Evolutionary conservation across 306 rosid species (phyloP).

Genomic region (Castanospermum australe): DNA sequence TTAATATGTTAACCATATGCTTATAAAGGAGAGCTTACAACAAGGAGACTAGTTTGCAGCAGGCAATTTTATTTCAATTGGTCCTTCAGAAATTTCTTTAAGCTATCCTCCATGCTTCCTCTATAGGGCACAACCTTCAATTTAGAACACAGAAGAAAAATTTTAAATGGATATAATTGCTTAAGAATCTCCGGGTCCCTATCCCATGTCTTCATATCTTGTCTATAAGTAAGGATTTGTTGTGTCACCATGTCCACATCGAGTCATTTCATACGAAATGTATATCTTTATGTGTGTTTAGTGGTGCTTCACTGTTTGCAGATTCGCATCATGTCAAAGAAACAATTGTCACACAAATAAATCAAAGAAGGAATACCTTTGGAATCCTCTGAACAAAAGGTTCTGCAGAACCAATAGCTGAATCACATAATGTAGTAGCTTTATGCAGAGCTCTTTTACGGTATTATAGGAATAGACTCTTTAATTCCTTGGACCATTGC

Average conservation of each 20-base stretch:
- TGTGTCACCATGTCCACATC: background rate
- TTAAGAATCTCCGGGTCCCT: conserved; percentile 67
- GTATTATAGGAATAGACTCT: conserved; percentile 50
- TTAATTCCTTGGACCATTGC: conserved; percentile 41
- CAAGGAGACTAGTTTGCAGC: conserved; percentile 2
- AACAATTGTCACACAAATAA: background rate
- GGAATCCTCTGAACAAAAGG: conserved; percentile 67
- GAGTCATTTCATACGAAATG: background rate
- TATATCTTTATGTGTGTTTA: background rate
- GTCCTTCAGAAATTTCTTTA: conserved; percentile 61
- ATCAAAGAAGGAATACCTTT: conserved; percentile 49
- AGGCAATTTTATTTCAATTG: conserved; percentile 28
- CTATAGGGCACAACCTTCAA: conserved; percentile 45
- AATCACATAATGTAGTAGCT: conserved; percentile 59
- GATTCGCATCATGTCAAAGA: conserved; percentile 1
- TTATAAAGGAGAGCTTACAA: background rate
- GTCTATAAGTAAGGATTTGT: background rate
- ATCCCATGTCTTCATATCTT: conserved; percentile 55
- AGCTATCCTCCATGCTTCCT: conserved; percentile 55
- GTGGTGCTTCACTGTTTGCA: background rate
- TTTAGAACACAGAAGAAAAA: conserved; percentile 59
- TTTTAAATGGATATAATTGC: conserved; percentile 55
- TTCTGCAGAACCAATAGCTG: conserved; percentile 88
- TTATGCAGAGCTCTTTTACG: conserved; percentile 47
- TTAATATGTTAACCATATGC: background rate